Base-by-base conservation (phyloP, 2,329 filamentous ascomycete genomes). In the Colletotrichum shisoi region DNA sequence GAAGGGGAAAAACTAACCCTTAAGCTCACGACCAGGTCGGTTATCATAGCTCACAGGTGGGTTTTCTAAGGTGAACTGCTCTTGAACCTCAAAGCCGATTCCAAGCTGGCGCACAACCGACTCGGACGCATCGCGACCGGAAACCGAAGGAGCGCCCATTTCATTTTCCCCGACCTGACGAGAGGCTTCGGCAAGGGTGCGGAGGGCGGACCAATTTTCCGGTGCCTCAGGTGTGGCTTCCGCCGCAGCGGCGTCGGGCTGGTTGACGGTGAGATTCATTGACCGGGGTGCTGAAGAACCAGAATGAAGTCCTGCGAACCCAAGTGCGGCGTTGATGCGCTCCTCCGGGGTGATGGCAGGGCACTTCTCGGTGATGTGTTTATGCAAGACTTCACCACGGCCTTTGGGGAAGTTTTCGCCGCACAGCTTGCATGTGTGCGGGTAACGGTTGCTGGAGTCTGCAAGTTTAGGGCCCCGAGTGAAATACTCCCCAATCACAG, bases 391-490 rank as follows among this genome's bases (percentile, higher is more conserved):
- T 74, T 97, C 94, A 74, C 92, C 90, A 69, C 94, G 88, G 69
- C 94, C 94, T 76, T 96, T 96, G 70, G 92, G 91, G 70, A 97
- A 97, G 77, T 91, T 90, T 79, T 95, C 91, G 71, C 92, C 92
- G 77, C 93, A 96, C 71, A 89, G 85, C 78, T 91, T 94, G 86
- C 93, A 97, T 13, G 91, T 95, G 76, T 97, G 92, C 73, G 92
- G 89, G 76, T 97, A 97, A 66, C 94, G 88, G 78, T 96, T 97
- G 81, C 92, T 95, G 71, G 91, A 90, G 80, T 97, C 93, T 75
- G 90, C 88, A 73, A 97, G 85, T 80, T 97, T 97, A 45, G 88
- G 86, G 11, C 94, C 94, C 72, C 93, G 88, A 77, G 92, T 88
- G 78, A 97, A 97, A 82, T 93, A 95, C 79, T 94, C 89, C 77